Base-by-base conservation (phyloP, 331 rosid genomes). In the Erythrophleum ivorense region DNA sequence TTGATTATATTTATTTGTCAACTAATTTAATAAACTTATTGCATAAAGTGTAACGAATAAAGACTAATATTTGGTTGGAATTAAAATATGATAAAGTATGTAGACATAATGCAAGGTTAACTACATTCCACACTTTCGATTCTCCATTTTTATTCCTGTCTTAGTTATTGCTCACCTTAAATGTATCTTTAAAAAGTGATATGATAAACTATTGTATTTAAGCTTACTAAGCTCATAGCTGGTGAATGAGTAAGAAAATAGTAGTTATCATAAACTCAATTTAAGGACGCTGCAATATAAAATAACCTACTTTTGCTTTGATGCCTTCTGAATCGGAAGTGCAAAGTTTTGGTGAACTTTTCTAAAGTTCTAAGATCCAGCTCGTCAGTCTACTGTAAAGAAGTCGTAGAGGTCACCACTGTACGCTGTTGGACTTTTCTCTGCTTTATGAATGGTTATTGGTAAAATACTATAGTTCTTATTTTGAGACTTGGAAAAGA, bases 331-430 rank as follows among this genome's bases (percentile, higher is more conserved):
- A 70, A 46, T 70, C 75, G 13, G 38, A 72, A 18, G 48, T 24
- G 76, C 70, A 43, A 29, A 34, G 45, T 41, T 73, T 38, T 16
- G 14, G 13, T 48, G 65, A 80, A 59, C 78, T 6, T 73, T 80
- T 41, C 11, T 49, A 73, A 74, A 64, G 84, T 57, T 57, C 9
- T 29, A 64, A 29, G 80, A 53, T n/a, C 72, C 75, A 74, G 34
- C 69, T 81, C 70, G n/a, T 43, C 52, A 18, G 16, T 53, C 64
- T 33, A 54, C 19, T 55, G 29, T 36, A 73, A 50, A 63, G 67
- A 50, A 50, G 67, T 38, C 49, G 49, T 73, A 34, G 48, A 73
- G 76, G 58, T 64, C 67, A 29, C 67, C 19, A 53, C 45, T 66
- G 66, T 59, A 66, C 14, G 52, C 57, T 59, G 16, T 36, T 50